phyloP scores from a whole-genome alignment of 495 filamentous ascomycete species.

The Neurospora sp. region DNA sequence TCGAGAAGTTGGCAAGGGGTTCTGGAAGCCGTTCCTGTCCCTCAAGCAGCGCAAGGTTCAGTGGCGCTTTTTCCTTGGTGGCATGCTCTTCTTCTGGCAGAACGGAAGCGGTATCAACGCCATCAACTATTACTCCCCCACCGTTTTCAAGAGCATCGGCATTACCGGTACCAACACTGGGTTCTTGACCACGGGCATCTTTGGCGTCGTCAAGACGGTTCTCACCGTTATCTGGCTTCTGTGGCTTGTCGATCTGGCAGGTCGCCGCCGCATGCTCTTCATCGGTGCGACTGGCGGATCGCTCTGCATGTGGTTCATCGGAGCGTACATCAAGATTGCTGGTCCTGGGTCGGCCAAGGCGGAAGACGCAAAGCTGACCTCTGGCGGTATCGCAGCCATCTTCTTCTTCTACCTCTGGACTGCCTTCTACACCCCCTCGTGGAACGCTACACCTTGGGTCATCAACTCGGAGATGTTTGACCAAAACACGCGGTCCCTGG shows the following conservation, averaged over 20 bases:
- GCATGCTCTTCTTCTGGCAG: constrained; percentile 56
- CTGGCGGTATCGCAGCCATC: constrained; percentile 57
- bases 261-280: constrained; percentile 44
- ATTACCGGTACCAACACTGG: constrained; percentile 38
- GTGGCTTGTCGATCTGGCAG: constrained; percentile 43
- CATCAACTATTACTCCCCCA: constrained; percentile 57
- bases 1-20: constrained; percentile 46
- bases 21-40: constrained; percentile 58
- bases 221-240: constrained; percentile 51
- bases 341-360: constrained; percentile 29
- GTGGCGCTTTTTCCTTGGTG: constrained; percentile 57
- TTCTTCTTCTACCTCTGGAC: constrained; percentile 80
- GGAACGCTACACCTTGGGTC: constrained; percentile 66
- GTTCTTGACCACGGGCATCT: constrained; percentile 42
- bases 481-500: constrained; percentile 53
- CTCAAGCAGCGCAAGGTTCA: constrained; percentile 37
- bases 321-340: constrained; percentile 43
- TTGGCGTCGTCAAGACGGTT: constrained; percentile 46
- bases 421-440: constrained; percentile 64
- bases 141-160: constrained; percentile 50
- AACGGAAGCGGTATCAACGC: constrained; percentile 58
- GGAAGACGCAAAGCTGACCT: constrained; percentile 25
- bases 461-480: constrained; percentile 56
- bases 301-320: constrained; percentile 50
- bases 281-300: constrained; percentile 43